phyloP scores from a whole-genome alignment of 2,329 filamentous ascomycete species.

The Elsinoe fawcettii region DNA sequence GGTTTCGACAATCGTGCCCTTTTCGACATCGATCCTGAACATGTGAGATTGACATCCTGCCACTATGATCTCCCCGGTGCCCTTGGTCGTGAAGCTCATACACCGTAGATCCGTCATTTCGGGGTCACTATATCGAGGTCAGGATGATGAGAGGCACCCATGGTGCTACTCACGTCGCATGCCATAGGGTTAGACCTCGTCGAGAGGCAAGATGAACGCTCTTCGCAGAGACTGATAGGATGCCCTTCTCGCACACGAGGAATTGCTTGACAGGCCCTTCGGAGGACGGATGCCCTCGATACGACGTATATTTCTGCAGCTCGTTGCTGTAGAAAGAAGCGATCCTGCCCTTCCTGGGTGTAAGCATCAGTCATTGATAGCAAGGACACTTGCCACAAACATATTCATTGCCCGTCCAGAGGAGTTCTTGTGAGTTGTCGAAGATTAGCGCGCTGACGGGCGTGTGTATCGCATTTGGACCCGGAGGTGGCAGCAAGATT shows the following conservation, averaged over 20 bases:
- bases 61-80: constrained; percentile 73
- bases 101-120: constrained; percentile 83
- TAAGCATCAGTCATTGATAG: not conserved
- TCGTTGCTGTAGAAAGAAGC: constrained; percentile 82
- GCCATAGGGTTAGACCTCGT: constrained; percentile 79
- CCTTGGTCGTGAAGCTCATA: constrained; percentile 91
- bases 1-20: constrained; percentile 38
- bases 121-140: constrained; percentile 45
- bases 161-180: constrained; percentile 55
- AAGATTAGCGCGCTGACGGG: constrained; percentile 77
- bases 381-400: constrained; percentile 44
- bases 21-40: constrained; percentile 64
- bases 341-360: constrained; percentile 63
- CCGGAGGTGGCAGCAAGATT: constrained; percentile 71
- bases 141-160: not conserved
- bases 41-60: constrained; percentile 81
- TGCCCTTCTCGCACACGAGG: constrained; percentile 81
- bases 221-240: constrained; percentile 73
- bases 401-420: constrained; percentile 90
- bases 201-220: constrained; percentile 85
- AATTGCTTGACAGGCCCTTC: constrained; percentile 82
- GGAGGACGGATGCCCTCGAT: constrained; percentile 58
- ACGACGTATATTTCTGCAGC: constrained; percentile 82
- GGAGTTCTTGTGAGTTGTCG: constrained; percentile 77
- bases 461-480: constrained; percentile 57